Base-by-base conservation (phyloP, 495 filamentous ascomycete genomes). In the Saxispiralis lemnorum region DNA sequence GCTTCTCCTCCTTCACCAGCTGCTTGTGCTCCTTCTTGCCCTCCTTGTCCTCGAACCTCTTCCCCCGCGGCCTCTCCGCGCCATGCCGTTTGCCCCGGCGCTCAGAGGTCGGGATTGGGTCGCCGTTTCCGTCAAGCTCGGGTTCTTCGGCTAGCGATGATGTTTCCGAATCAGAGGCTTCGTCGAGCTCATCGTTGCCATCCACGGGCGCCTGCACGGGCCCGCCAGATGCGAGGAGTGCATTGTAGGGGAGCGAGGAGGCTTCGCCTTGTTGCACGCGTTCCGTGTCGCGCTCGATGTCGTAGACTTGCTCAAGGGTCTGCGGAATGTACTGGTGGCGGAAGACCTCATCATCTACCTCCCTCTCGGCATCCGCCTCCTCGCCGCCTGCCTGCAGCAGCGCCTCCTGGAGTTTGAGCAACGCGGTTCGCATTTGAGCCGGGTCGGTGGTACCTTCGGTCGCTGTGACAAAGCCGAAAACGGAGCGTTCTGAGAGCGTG, bases 291-390 rank as follows among this genome's bases (percentile, higher is more conserved):
- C 86, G 77, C 61, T 96, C 89, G 37, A 94, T 71, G 56, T 97
- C 89, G 52, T 94, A 95, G 1, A 96, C 89, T 47, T 96, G 81
- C 51, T 95, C 78, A 35, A 97, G 63, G 0, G 79, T 94, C 59
- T 92, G 84, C 4, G 89, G 89, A 36, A 97, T 95, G 56, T 84
- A 95, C 54, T 93, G 83, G 52, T 94, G 77, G 50, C 88, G 75
- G 66, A 93, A 97, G 7, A 97, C 88, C 46, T 89, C 81, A 39
- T 78, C 79, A 45, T 94, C 83, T 0, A 84, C 71, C 50, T 59
- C 56, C 30, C 51, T 38, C 21, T 50, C 59, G 19, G 39, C 39
- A 6, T 43, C 41, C n/a, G 59, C 62, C 24, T 63, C 59, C 15
- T 54, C 57, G 18, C 58, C 63, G 31, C 57, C 60, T 5, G 51